Conservation (phyloP, 352 stramenopile genomes). For the Ophiocytium majus region DNA sequence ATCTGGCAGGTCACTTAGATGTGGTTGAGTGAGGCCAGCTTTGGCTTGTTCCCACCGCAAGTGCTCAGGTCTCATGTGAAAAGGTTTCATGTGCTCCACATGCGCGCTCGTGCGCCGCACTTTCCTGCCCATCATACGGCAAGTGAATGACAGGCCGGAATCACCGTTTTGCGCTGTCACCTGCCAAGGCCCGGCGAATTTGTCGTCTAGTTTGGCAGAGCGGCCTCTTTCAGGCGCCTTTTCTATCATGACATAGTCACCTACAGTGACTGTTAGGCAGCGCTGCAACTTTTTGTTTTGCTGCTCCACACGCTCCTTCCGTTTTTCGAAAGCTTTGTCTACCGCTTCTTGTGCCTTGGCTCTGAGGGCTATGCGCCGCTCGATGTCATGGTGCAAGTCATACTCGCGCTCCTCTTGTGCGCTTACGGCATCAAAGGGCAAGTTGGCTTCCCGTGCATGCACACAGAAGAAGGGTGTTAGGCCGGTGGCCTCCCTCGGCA, state of each 20-base stretch:
- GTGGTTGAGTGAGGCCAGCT: too few relatives aligned
- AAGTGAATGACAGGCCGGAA: neutral
- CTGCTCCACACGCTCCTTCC: neutral
- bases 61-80: neutral
- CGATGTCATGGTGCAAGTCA: neutral
- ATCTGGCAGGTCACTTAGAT: too few relatives aligned
- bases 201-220: neutral
- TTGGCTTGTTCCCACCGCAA: too few relatives aligned
- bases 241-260: neutral
- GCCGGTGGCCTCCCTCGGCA: too few relatives aligned
- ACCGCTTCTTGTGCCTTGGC: neutral
- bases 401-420: neutral
- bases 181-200: neutral
- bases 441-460: neutral
- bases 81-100: neutral
- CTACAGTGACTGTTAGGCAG: neutral
- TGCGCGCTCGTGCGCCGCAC: neutral
- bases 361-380: neutral
- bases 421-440: neutral
- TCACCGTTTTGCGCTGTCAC: neutral
- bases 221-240: neutral
- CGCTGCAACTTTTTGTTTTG: neutral
- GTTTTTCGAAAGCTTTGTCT: neutral
- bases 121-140: neutral
- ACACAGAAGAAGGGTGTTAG: neutral